Evolutionary conservation across 805 yeast genomes (phyloP), one percentile per base, ranked within the genome.

Genomic region (Nakazawaea holstii): DNA sequence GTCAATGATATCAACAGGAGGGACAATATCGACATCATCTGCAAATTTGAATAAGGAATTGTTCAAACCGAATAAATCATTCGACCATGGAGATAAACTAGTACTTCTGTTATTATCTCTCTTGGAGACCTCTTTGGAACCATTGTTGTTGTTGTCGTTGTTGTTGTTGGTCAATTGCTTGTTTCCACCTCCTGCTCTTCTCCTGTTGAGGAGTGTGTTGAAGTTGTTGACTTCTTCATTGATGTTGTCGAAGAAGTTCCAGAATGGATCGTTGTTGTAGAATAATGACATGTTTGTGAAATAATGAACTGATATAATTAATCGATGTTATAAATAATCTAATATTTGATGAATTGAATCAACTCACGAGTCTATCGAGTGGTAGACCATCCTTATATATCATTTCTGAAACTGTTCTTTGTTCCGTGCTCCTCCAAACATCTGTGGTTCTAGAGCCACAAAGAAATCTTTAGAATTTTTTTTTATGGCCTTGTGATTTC

Each of bases 1-100:
- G 29, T 75, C 79, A 50, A 72, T 57, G 35, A 76, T 60, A 52
- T 75, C 78, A 41, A 74, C 66, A 13, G 78, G 75, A 42, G 77
- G 77, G 15, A 65, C 57, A 15, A 69, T 41, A 10, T 49, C 57
- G 15, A 48, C 45, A 10, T 44, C 43, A n/a, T 32, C 13, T 6
- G 39, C 45, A 39, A 50, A 50, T 15, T 27, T 20, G 44, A 49
- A 48, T 15, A 35, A 41, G 11, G 46, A 36, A 14, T 27, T 38
- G 32, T 38, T 28, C 20, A 30, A 33, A 29, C 54, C 52, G 50
- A 60, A 53, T 17, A 57, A 55, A 45, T 51, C 53, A 17, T 49
- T 52, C 39, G 62, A 58, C 44, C 54, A 56, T 29, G 56, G 52
- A 11, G 62, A 57, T 13, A 63, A 58, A 57, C 58, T 48, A n/a